Base-by-base conservation (phyloP, 2,329 filamentous ascomycete species). In the Cordyceps cicadae region DNA sequence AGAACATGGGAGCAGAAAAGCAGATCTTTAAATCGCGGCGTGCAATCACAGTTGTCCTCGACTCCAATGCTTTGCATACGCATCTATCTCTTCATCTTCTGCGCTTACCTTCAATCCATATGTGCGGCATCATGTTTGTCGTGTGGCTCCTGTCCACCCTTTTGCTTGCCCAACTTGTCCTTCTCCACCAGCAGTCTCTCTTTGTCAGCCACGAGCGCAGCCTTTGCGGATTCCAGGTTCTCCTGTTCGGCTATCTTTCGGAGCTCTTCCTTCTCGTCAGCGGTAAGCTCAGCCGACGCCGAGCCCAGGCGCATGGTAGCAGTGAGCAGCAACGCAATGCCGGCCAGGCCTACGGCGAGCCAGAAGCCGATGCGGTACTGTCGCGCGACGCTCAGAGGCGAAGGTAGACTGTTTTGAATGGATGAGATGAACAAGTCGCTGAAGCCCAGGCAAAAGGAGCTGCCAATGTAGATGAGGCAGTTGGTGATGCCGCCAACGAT, bases 401-500 rank as follows among this genome's bases (percentile, higher is more conserved):
- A 11, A 41, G 24, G 39, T 12, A n/a, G 15, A 21, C 41, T n/a
- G 7, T 59, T 60, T 21, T 68, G 70, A 15, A 75, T 79, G 49
- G 75, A 73, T 0, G 76, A 74, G n/a, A 74, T 69, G 2, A 67
- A 66, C 5, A 87, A 77, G 67, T 87, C 84, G 17, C 81, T 81
- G 63, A 85, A 78, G 0, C 81, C 84, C 11, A 87, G 76, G 65
- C 80, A 78, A 19, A 87, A 71, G 0, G 82, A 81, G 58, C 86
- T 83, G 2, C 83, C 82, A 17, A 87, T 71, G 63, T 85, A 81
- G 26, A 86, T 67, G 2, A 85, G 70, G 21, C 78, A 78, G 69
- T 86, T 87, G 64, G 83, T 80, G 51, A 87, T 67, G 0, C 81
- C 83, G 5, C 84, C 85, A 0, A 83, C 85, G 4, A 86, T 69